Evolutionary conservation across 1,139 yeast species (phyloP), one percentile per base, ranked within the genome.

Genomic region (Sugiyamaella japonica): DNA sequence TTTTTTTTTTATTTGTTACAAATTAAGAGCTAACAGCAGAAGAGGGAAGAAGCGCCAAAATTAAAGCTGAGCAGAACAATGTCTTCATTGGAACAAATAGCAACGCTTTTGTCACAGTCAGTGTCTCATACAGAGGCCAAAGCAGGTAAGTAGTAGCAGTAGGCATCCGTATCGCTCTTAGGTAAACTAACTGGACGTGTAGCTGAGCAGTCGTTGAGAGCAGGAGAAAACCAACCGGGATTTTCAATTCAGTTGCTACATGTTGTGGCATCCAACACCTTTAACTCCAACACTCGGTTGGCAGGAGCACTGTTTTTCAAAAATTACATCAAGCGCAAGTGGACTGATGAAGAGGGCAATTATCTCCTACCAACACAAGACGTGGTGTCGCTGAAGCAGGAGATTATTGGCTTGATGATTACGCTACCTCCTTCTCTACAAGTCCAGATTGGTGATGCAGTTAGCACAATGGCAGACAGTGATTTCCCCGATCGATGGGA

Each of bases 401-500:
- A 90, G 65, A 88, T 93, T 61, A 80, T 95, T 55, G 83, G 84
- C 20, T 73, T 90, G 56, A 90, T 95, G 98, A 85, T 90, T 58
- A 71, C 81, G 41, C 76, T 91, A 54, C 97, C 97, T 12, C 79
- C 80, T 50, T 74, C 79, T 55, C 74, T 93, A 56, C 97, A 93
- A 69, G 77, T 85, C 16, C 99, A 95, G 73, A 80, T 95, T 54
- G 99, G 98, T 54, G 99, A 95, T 70, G 85, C 97, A 2, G 85
- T 93, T 55, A 84, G 96, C 20, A 77, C 89, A 53, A 93, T 95
- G 66, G 99, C 99, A 2, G 97, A 91, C 67, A 84, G 90, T 57
- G 99, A 95, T 69, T 95, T 95, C 73, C 99, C 99, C 1, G 86
- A 86, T 48, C 76, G 83, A 55, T 95, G 99, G 99, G 81, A 83